Conservation (phyloP, 202 grass and related monocot species). For the Setaria viridis region DNA sequence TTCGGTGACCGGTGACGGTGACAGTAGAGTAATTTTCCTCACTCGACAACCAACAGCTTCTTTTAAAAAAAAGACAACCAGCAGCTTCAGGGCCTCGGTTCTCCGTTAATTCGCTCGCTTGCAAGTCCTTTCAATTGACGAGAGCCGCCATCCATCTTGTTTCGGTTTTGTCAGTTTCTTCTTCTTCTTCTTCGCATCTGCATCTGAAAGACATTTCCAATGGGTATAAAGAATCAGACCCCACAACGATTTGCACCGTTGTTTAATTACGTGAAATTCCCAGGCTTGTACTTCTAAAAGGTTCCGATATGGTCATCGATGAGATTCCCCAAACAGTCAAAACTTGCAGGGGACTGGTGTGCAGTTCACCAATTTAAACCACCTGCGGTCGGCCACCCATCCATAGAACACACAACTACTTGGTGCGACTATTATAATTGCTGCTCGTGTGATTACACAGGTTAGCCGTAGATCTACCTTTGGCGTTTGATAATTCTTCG, state of each 20-base stretch:
- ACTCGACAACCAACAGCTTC: neutral
- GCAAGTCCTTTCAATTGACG: neutral
- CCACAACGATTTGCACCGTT: too few species aligned
- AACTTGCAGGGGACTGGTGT: neutral
- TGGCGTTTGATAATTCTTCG: neutral
- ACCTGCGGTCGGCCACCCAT: neutral
- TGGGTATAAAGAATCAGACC: too few species aligned
- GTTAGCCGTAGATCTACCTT: neutral
- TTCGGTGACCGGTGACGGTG: neutral
- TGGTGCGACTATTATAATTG: neutral
- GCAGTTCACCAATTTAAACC: slow-evolving; percentile 4
- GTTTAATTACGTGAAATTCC: too few species aligned
- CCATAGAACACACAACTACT: neutral
- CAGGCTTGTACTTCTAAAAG: neutral
- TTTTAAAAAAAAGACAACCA: too few species aligned
- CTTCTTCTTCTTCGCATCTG: neutral
- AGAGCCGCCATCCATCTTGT: neutral
- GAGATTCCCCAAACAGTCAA: neutral
- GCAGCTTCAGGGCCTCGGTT: neutral
- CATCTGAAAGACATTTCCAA: neutral
- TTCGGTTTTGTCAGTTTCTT: neutral
- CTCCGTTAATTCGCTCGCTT: neutral
- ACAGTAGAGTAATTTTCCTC: neutral
- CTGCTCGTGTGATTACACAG: neutral
- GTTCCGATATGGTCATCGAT: neutral